A percentile compares a stretch with the other conserved stretches of the same genome.
Conservation (phyloP, 1,139 yeast species). For the Suhomyces chickasaworum region DNA sequence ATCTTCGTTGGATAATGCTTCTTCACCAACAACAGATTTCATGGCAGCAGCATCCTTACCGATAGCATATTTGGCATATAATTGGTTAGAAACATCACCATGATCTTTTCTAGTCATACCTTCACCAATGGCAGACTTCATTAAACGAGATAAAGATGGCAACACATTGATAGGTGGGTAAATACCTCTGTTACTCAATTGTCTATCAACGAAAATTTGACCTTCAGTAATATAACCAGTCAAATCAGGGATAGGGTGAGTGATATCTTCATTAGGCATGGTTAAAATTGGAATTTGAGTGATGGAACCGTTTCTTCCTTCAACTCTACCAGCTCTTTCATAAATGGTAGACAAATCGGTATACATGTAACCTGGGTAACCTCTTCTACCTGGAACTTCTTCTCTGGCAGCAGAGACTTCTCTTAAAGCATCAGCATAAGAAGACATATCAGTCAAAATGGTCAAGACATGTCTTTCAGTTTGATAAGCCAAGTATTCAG, state of each 20-base stretch:
- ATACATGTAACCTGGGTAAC: constrained; percentile 99
- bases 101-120: constrained; percentile 99
- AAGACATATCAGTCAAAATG: constrained; percentile 97
- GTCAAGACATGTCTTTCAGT: constrained; percentile 99
- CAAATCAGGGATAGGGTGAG: constrained; percentile 99
- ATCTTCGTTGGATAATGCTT: constrained; percentile 96
- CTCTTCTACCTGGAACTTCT: constrained; percentile 99
- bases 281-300: constrained; percentile 98
- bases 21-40: constrained; percentile 99
- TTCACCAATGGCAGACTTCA: constrained; percentile 99
- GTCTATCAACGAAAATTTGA: constrained; percentile 96
- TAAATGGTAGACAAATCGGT: constrained; percentile 98
- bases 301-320: constrained; percentile 98
- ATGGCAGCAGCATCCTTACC: constrained; percentile 99
- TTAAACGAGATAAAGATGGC: constrained; percentile 95
- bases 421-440: constrained; percentile 98
- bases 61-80: constrained; percentile 98
- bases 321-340: constrained; percentile 99
- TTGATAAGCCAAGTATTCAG: constrained; percentile 97
- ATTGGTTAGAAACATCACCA: constrained; percentile 98
- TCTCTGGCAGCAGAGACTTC: constrained; percentile 99
- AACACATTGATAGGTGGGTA: constrained; percentile 98
- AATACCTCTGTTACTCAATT: constrained; percentile 90
- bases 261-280: constrained; percentile 99
- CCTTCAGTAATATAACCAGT: constrained; percentile 99